A percentile compares a stretch with the other conserved stretches of the same genome.
Evolutionary conservation across 2,329 filamentous ascomycete genomes (phyloP).

Genomic region (Colletotrichum siamense): DNA sequence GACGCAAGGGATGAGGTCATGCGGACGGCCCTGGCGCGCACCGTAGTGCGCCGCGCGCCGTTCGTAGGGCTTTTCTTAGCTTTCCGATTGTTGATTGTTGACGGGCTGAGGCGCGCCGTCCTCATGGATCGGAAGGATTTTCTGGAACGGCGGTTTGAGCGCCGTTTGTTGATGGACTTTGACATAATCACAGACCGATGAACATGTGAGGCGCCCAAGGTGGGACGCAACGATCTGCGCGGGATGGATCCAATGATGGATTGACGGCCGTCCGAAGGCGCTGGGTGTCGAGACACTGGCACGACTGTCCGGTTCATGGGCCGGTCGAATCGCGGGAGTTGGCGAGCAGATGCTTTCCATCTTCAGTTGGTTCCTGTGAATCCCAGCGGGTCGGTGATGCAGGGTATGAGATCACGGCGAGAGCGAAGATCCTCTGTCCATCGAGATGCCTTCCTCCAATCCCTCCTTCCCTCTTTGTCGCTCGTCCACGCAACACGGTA

Average conservation of each 20-base stretch:
- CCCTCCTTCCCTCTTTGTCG: neutral
- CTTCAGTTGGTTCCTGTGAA: neutral
- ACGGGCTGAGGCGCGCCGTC: neutral
- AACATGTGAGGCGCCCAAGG: neutral
- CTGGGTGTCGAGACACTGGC: neutral
- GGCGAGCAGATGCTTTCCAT: neutral
- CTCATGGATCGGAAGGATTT: neutral
- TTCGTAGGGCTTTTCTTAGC: neutral
- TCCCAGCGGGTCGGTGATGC: neutral
- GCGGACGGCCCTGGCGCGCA: neutral
- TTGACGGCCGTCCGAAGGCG: constrained; percentile 4
- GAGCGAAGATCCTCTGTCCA: neutral
- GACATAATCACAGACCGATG: neutral
- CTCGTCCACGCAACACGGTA: neutral
- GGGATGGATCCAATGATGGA: neutral
- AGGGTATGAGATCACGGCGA: constrained; percentile 9
- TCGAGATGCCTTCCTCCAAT: neutral
- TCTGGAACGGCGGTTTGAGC: constrained; percentile 7
- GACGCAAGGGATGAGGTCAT: constrained; percentile 17
- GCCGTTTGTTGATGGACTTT: neutral
- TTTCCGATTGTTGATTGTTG: neutral
- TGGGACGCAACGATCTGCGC: constrained; percentile 8
- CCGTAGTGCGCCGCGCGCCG: neutral
- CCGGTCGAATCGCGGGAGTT: neutral
- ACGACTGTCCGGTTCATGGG: neutral